Percentiles rank a stretch among this genome's conserved stretches.
phyloP scores from a whole-genome alignment of 2,329 filamentous ascomycete genomes.

The Botrytis byssoidea region DNA sequence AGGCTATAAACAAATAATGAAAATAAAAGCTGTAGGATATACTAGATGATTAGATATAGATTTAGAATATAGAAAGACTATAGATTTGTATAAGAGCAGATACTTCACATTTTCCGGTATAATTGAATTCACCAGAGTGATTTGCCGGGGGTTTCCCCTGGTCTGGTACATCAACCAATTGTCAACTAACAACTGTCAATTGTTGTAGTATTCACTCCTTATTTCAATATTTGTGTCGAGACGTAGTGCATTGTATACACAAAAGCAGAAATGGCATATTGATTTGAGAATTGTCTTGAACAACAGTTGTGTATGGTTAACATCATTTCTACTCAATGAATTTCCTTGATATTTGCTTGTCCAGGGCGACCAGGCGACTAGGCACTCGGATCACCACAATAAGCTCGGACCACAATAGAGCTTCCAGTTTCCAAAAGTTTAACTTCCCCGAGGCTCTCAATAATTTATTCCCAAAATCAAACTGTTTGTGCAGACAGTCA shows the following conservation, averaged over 20 bases:
- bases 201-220: neutral
- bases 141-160: neutral
- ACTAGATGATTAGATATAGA: neutral
- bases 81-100: neutral
- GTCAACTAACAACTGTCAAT: neutral
- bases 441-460: neutral
- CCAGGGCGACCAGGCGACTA: neutral
- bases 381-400: neutral
- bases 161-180: neutral
- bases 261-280: neutral
- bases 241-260: neutral
- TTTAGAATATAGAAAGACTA: neutral
- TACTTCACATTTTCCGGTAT: neutral
- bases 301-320: neutral
- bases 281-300: neutral
- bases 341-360: neutral
- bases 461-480: neutral
- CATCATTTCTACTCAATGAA: neutral
- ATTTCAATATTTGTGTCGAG: too few relatives aligned
- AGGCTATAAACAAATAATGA: neutral
- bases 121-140: neutral
- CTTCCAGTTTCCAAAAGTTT: constrained; percentile 8
- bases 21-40: neutral
- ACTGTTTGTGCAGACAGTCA: constrained; percentile 7
- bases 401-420: constrained; percentile 10